Base-by-base conservation (phyloP, 2,329 filamentous ascomycete genomes). In the Arthroderma sp. region DNA sequence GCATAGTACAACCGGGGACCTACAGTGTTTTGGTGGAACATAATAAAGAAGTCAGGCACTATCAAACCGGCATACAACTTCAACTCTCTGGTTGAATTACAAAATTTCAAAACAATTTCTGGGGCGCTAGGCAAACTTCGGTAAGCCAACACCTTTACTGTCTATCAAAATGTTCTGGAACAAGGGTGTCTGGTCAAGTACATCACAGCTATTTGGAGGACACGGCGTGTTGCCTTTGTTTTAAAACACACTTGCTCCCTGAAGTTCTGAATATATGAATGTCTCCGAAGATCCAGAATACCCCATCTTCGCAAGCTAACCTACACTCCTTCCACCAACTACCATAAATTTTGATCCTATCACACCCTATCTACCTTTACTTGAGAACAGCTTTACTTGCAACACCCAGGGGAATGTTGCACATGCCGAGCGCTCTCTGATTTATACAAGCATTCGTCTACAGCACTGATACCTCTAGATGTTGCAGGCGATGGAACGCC, bases 21-120 rank as follows among this genome's bases (percentile, higher is more conserved):
- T 68, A 68, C 70, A 70, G 61, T 60, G 56, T 62, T 63, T 64
- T 66, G 61, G 65, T 68, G 68, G 63, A 62, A 64, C 63, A 61
- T 62, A 54, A 60, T 56, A 61, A 59, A 62, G 64, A 56, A 62
- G 41, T 53, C 60, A 62, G 57, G 61, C 65, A 64, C 63, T 58
- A 55, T 57, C 51, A 65, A 62, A 63, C 55, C 62, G 61, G 54
- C 56, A 60, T 41, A 49, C 56, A 25, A 55, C 39, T 58, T 56
- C 47, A 49, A 56, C 56, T 47, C 33, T 56, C 38, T 58, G 41
- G 38, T 54, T 54, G 51, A 28, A 54, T 37, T 38, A 37, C 37
- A 41, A 55, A 56, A 28, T 60, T 60, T 60, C 59, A 58, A 60
- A 54, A 54, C 25, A 54, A 54, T 39, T 54, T 28, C 51, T 38